Percentiles rank a stretch among this genome's conserved stretches.
Evolutionary conservation across 768 basidiomycete genomes (phyloP).

Genomic region (Mycena galopus): DNA sequence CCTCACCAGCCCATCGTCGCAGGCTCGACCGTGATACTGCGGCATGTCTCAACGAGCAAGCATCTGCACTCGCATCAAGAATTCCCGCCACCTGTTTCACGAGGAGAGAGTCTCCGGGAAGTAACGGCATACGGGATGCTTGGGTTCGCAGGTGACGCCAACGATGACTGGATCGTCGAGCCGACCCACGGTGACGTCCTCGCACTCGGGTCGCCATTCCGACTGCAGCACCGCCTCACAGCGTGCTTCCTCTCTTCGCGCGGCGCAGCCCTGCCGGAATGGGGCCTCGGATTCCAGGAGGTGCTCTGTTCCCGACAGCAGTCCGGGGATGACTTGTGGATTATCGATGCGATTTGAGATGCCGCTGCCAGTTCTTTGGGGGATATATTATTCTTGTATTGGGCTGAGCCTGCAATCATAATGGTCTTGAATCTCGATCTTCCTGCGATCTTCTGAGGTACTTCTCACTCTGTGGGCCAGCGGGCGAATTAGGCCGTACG

Average conservation of each 20-base stretch:
- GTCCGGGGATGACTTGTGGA: constrained; percentile 1
- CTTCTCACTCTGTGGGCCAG: too few species aligned
- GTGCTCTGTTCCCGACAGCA: neutral
- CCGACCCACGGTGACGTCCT: neutral
- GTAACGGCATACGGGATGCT: constrained; percentile 5
- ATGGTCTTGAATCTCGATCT: too few species aligned
- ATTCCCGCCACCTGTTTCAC: neutral
- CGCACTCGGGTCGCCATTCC: neutral
- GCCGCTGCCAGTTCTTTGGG: neutral
- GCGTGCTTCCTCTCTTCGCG: neutral
- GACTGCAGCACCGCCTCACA: neutral
- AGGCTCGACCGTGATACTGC: neutral
- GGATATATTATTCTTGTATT: neutral
- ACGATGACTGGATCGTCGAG: constrained; percentile 21
- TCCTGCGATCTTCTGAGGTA: too few species aligned
- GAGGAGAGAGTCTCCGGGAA: neutral
- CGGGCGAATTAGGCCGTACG: too few species aligned
- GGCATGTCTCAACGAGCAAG: constrained; percentile 3
- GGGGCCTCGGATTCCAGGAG: constrained; percentile 23
- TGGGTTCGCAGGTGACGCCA: constrained; percentile 14
- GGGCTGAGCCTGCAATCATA: too few species aligned
- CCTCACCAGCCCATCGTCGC: neutral
- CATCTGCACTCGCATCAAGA: constrained; percentile 18
- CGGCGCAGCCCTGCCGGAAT: constrained; percentile 10
- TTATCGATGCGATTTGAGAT: constrained; percentile 9